Conservation (phyloP, 345 rosid genomes). For the Murraya koenigii region DNA sequence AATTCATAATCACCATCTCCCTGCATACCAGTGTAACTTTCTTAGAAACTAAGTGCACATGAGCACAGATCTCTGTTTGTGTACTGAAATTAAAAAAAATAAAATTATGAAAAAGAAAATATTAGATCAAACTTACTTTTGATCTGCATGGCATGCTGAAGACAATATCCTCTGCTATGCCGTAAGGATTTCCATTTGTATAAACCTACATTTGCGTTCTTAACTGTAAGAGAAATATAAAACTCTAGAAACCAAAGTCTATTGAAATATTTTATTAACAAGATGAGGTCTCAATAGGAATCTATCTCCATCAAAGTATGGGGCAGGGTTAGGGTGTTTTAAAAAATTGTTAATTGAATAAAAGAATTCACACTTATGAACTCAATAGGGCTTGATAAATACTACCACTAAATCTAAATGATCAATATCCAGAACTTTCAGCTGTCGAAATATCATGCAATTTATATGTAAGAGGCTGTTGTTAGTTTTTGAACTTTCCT, state of each 20-base stretch:
- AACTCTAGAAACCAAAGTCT: neutral
- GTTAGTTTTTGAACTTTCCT: neutral
- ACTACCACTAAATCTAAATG: neutral
- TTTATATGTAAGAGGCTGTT: neutral
- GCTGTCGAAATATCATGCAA: neutral
- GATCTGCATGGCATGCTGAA: conserved; percentile 99
- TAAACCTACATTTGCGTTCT: conserved; percentile 52
- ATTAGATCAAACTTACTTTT: conserved; percentile 41
- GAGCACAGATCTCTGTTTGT: neutral
- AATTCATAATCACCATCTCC: conserved; percentile 97
- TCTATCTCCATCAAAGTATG: neutral
- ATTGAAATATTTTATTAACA: neutral
- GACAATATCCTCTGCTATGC: conserved; percentile 78
- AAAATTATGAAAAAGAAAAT: neutral
- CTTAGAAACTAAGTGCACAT: neutral
- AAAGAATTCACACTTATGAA: neutral
- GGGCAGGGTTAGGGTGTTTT: neutral
- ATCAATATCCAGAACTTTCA: neutral
- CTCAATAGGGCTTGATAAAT: neutral
- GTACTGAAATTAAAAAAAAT: neutral
- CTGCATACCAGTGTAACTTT: conserved; percentile 30
- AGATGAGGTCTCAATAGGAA: neutral
- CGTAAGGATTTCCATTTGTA: conserved; percentile 85
- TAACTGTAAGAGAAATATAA: conserved; percentile 4
- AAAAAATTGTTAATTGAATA: neutral